A percentile compares a stretch with the other conserved stretches of the same genome.
These are phyloP conservation scores for Colletotrichum paranaense DNA, from an alignment of 2,329 filamentous ascomycete species.

Conservation along the genomic window DNA sequence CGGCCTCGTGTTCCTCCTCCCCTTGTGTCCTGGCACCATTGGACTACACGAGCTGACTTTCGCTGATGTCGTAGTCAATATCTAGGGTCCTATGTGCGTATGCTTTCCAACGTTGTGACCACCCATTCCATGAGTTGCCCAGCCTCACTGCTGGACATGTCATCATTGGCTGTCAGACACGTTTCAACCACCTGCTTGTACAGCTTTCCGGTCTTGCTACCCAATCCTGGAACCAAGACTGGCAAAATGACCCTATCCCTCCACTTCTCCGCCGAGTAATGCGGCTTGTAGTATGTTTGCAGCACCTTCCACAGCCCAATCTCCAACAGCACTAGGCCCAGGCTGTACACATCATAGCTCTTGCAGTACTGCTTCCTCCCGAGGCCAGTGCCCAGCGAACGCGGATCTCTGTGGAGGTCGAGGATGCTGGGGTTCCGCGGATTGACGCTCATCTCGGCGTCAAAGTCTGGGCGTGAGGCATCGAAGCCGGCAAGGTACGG, in stretches of 20 bases:
- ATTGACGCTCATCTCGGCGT: constrained; percentile 60
- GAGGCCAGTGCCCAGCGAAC: constrained; percentile 50
- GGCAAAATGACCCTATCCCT: constrained; percentile 54
- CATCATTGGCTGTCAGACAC: constrained; percentile 49
- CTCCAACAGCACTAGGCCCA: constrained; percentile 63
- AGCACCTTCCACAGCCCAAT: constrained; percentile 61
- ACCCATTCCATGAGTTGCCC: constrained; percentile 55
- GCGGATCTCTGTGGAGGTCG: constrained; percentile 35
- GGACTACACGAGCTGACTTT: not conserved
- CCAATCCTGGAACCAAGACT: constrained; percentile 52
- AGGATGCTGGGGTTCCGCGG: constrained; percentile 16
- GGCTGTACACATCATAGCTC: constrained; percentile 63
- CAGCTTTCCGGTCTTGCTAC: constrained; percentile 52
- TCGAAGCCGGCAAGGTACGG: constrained; percentile 66
- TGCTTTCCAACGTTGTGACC: constrained; percentile 52
- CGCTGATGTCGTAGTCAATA: not conserved
- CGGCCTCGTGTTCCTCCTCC: constrained; percentile 9
- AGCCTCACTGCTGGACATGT: constrained; percentile 50
- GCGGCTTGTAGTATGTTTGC: constrained; percentile 52
- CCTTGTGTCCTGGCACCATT: not conserved
- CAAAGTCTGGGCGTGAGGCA: constrained; percentile 61
- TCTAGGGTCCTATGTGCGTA: constrained; percentile 42
- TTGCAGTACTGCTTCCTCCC: constrained; percentile 54
- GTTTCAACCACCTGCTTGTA: constrained; percentile 55
- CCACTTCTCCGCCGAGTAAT: constrained; percentile 55